phyloP scores from a whole-genome alignment of 2,329 filamentous ascomycete genomes.

The Kalmusia sp. region DNA sequence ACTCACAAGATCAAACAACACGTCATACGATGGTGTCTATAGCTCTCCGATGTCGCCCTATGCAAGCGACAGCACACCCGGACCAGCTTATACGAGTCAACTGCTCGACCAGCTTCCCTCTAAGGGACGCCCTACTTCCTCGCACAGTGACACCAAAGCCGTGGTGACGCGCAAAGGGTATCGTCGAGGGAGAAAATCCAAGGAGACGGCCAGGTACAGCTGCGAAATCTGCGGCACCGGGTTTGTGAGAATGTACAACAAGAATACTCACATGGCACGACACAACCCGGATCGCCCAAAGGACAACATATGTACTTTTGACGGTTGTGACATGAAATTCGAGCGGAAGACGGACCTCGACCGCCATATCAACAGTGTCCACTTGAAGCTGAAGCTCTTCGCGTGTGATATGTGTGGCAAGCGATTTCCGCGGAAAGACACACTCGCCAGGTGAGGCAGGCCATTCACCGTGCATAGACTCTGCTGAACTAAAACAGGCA shows the following conservation, averaged over 20 bases:
- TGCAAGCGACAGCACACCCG: slow-evolving; percentile 22
- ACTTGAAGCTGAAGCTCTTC: slow-evolving; percentile 74
- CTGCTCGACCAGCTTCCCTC: slow-evolving; percentile 18
- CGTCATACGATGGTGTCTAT: slow-evolving; percentile 35
- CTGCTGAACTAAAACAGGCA: slow-evolving; percentile 22
- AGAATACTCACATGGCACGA: slow-evolving; percentile 83
- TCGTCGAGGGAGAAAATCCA: slow-evolving; percentile 56
- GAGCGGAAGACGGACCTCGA: slow-evolving; percentile 81
- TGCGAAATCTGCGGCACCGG: slow-evolving; percentile 79
- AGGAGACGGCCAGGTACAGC: slow-evolving; percentile 73
- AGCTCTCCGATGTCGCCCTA: slow-evolving; percentile 25
- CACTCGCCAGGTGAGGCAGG: slow-evolving; percentile 72
- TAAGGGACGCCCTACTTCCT: slow-evolving; percentile 20
- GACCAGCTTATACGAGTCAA: slow-evolving; percentile 20
- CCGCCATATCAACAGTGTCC: slow-evolving; percentile 67
- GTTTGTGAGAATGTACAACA: slow-evolving; percentile 86
- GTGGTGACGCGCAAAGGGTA: slow-evolving; percentile 15
- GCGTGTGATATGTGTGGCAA: slow-evolving; percentile 74
- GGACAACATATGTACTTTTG: slow-evolving; percentile 70
- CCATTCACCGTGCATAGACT: not conserved
- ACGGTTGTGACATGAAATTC: slow-evolving; percentile 76
- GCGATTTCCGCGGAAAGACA: slow-evolving; percentile 81
- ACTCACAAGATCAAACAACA: slow-evolving; percentile 26
- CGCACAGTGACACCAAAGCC: slow-evolving; percentile 15
- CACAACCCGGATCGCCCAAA: slow-evolving; percentile 78